These are phyloP conservation scores for Gigaspora rosea DNA, from an alignment of 192 early-diverging fungal species.

Conservation along the genomic window DNA sequence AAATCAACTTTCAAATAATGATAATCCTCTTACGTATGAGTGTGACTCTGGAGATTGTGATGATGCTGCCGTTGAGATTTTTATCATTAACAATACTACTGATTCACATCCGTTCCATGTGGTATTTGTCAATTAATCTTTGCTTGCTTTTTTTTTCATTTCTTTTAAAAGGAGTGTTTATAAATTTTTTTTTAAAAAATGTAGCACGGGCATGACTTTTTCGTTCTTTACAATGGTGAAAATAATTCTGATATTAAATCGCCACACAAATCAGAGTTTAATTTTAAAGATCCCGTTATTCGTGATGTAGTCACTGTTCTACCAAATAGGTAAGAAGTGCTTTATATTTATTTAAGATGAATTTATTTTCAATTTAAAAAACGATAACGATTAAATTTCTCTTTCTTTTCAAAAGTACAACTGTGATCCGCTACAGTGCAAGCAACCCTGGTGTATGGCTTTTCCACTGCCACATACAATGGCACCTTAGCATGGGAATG, in stretches of 20 bases:
- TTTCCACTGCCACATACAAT: slow-evolving; percentile 50
- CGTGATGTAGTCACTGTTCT: slow-evolving; percentile 42
- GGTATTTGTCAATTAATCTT: background rate
- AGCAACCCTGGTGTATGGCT: slow-evolving; percentile 47
- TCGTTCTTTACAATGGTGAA: slow-evolving; percentile 38
- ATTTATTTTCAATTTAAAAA: too few species aligned
- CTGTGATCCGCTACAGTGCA: background rate
- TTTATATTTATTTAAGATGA: background rate
- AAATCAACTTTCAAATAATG: too few species aligned
- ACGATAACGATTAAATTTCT: too few species aligned
- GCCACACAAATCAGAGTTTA: slow-evolving; percentile 6
- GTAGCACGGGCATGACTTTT: slow-evolving; percentile 44
- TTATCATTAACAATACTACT: too few species aligned
- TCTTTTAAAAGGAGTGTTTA: too few species aligned
- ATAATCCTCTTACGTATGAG: too few species aligned
- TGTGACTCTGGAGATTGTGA: too few species aligned
- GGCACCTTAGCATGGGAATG: slow-evolving; percentile 50
- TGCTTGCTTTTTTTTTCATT: background rate
- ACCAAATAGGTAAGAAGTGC: slow-evolving; percentile 29
- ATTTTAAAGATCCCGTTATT: slow-evolving; percentile 35
- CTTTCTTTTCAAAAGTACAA: too few species aligned
- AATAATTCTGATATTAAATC: slow-evolving; percentile 17
- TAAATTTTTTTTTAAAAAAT: too few species aligned
- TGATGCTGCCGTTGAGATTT: too few species aligned
- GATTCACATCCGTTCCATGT: background rate